These are phyloP conservation scores for Lipomyces yamadae DNA, from an alignment of 805 yeast genomes.

Conservation along the genomic window DNA sequence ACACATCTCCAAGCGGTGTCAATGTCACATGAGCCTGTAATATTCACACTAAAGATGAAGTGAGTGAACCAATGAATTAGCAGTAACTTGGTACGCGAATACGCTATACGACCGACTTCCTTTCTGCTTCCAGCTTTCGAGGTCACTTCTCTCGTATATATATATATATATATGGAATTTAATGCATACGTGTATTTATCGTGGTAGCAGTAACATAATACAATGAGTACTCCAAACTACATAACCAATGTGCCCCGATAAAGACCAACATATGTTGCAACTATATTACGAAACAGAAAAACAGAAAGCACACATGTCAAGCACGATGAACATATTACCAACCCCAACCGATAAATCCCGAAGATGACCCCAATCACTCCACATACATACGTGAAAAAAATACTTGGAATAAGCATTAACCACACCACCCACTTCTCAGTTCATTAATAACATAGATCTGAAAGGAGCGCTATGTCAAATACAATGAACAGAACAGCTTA, in stretches of 20 bases:
- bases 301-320: background rate
- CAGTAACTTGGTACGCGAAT: too few relatives aligned
- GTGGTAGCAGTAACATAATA: constrained; percentile 8
- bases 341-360: background rate
- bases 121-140: too few relatives aligned
- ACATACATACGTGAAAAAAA: background rate
- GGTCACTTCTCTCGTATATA: too few relatives aligned
- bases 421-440: background rate
- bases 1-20: too few relatives aligned
- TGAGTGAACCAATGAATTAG: too few relatives aligned
- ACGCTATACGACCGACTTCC: too few relatives aligned
- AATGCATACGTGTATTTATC: constrained; percentile 1
- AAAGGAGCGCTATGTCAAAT: background rate
- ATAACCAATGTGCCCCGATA: constrained; percentile 7
- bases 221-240: constrained; percentile 15
- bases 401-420: background rate
- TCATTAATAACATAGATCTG: background rate
- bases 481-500: background rate
- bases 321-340: constrained; percentile 3
- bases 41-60: too few relatives aligned
- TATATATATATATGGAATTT: background rate
- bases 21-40: too few relatives aligned
- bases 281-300: background rate
- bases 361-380: background rate
- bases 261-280: background rate